phyloP scores from a whole-genome alignment of 2,329 filamentous ascomycete species.

The Botrytis galanthina region DNA sequence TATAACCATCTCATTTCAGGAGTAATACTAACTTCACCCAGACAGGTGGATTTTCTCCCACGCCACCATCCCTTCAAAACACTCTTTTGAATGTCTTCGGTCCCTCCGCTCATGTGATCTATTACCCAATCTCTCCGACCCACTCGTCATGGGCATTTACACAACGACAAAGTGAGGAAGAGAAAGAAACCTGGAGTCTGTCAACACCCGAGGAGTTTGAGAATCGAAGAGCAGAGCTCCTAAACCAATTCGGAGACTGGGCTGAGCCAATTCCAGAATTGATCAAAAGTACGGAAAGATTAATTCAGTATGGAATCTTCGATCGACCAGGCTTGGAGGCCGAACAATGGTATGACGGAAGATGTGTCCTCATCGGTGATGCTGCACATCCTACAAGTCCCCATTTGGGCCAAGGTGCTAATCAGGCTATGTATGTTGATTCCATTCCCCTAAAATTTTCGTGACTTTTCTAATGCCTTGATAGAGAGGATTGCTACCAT shows the following conservation, averaged over 20 bases:
- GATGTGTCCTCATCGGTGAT: constrained; percentile 52
- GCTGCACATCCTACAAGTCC: constrained; percentile 46
- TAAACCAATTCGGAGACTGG: constrained; percentile 16
- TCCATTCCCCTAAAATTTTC: neutral
- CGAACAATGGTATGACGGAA: constrained; percentile 38
- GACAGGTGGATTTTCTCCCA: constrained; percentile 13
- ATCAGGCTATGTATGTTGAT: constrained; percentile 21
- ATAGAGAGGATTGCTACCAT: constrained; percentile 18
- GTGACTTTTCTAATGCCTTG: neutral
- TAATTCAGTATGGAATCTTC: constrained; percentile 21
- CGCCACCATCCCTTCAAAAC: neutral
- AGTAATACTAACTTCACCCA: neutral
- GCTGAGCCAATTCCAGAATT: constrained; percentile 11
- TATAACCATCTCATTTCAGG: neutral
- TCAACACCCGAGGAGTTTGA: neutral
- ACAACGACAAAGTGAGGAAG: constrained; percentile 3
- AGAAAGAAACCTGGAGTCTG: constrained; percentile 15
- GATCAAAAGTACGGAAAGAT: constrained; percentile 15
- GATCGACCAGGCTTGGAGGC: constrained; percentile 19
- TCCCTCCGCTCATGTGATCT: constrained; percentile 14
- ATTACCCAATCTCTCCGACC: constrained; percentile 14
- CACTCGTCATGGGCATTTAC: constrained; percentile 22
- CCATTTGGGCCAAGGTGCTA: constrained; percentile 25
- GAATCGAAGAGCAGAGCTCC: neutral
- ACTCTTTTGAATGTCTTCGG: constrained; percentile 21